phyloP scores from a whole-genome alignment of 2,329 filamentous ascomycete genomes.

The Colletotrichum plurivorum region DNA sequence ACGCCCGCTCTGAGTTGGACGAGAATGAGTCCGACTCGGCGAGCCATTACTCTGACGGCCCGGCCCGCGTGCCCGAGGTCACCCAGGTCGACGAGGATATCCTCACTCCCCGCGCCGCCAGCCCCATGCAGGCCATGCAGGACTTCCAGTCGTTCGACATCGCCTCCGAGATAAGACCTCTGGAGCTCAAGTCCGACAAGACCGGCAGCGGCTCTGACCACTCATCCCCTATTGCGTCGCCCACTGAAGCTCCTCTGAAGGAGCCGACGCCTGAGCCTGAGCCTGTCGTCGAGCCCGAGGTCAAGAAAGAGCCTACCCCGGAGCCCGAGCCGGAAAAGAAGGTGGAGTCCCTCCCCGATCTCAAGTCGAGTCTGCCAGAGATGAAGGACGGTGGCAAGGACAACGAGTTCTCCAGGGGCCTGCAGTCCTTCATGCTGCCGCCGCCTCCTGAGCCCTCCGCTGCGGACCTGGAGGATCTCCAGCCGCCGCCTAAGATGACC shows the following conservation, averaged over 20 bases:
- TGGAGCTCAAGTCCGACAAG: slow-evolving; percentile 39
- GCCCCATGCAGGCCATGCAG: slow-evolving; percentile 53
- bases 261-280: slow-evolving; percentile 22
- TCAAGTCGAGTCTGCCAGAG: slow-evolving; percentile 45
- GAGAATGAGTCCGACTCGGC: slow-evolving; percentile 66
- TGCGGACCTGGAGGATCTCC: slow-evolving; percentile 45
- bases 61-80: slow-evolving; percentile 35
- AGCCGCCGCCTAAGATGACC: slow-evolving; percentile 50
- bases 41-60: slow-evolving; percentile 68
- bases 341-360: slow-evolving; percentile 46
- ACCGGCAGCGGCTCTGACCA: slow-evolving; percentile 42
- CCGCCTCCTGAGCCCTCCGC: slow-evolving; percentile 55
- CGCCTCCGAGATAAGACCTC: slow-evolving; percentile 34
- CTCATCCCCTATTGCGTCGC: slow-evolving; percentile 41
- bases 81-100: slow-evolving; percentile 58
- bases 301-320: background rate
- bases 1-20: slow-evolving; percentile 68
- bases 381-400: slow-evolving; percentile 45
- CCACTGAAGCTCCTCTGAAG: background rate
- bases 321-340: slow-evolving; percentile 39
- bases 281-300: slow-evolving; percentile 15
- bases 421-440: slow-evolving; percentile 63
- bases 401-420: slow-evolving; percentile 57
- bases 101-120: slow-evolving; percentile 65
- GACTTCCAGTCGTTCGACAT: slow-evolving; percentile 40